phyloP scores from a whole-genome alignment of 352 stramenopile genomes.

The Pythium folliculosum region DNA sequence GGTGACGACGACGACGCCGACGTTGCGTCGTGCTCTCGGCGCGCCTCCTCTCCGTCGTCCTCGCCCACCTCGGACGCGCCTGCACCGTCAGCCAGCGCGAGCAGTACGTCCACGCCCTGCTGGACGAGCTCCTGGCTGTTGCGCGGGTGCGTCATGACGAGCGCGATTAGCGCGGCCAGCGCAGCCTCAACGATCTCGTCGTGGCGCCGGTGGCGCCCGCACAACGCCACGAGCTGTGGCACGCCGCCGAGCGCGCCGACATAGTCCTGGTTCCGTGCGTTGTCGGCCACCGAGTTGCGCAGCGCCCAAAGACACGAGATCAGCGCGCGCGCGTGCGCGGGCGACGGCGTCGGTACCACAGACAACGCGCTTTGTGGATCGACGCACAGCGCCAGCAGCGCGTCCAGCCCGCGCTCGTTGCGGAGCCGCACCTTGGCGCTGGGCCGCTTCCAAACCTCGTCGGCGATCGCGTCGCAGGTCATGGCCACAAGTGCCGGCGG shows the following conservation, averaged over 20 bases:
- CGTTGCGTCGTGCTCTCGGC: conserved; percentile 15
- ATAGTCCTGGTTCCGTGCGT: conserved; percentile 63
- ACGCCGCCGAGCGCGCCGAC: conserved; percentile 57
- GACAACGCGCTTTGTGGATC: conserved; percentile 20
- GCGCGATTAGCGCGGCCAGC: conserved; percentile 51
- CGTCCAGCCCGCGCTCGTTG: conserved; percentile 70
- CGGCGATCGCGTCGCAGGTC: conserved; percentile 75
- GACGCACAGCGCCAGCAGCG: conserved; percentile 55
- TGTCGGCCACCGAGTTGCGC: conserved; percentile 57
- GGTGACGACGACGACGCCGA: conserved; percentile 10
- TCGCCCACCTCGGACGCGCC: conserved; percentile 7
- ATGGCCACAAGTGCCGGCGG: conserved; percentile 64
- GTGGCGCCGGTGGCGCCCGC: conserved; percentile 38
- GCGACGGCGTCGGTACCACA: neutral
- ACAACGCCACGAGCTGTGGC: conserved; percentile 45
- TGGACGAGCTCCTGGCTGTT: conserved; percentile 75
- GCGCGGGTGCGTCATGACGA: conserved; percentile 53
- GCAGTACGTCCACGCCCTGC: conserved; percentile 60
- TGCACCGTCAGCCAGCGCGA: conserved; percentile 43
- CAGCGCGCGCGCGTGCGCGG: conserved; percentile 31
- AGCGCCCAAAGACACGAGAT: conserved; percentile 72
- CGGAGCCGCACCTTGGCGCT: conserved; percentile 59
- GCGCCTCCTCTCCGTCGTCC: conserved; percentile 36
- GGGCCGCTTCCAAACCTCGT: conserved; percentile 71
- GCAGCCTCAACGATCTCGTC: conserved; percentile 67